Evolutionary conservation across 176 grass and related monocot species (phyloP), one percentile per base, ranked within the genome.

Genomic region (Lolium rigidum): DNA sequence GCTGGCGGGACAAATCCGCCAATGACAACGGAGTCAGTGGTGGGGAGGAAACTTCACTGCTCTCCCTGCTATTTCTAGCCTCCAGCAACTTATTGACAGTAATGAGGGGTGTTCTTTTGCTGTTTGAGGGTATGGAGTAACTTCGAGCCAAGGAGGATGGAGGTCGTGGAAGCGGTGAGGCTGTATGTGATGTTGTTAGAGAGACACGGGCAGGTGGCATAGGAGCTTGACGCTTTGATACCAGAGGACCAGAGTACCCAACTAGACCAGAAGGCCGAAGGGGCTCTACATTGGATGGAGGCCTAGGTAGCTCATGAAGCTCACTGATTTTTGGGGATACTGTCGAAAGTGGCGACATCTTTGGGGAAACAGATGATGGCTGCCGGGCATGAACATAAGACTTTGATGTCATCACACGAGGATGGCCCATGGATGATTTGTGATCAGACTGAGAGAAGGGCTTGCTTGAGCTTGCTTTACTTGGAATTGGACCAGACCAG

Each of bases 241-340:
- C 66, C 38, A 98, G 77, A 55, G 95, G 95, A 63, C 93, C 95
- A 10, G 95, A 98, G 82, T 94, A 98, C 14, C 93, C 95, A 50
- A 97, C 85, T 80, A 97, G 77, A 56, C 82, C 88, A 73, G 80
- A 83, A 72, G 92, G 87, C 56, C 66, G 83, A 74, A 79, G 35
- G 15, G 88, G 78, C 62, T 88, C 84, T 16, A 79, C 37, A 87
- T 55, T 84, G 28, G 61, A 76, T 63, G 93, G 93, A 85, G 95
- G 95, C 85, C 91, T 86, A 24, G 95, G 95, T 26, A 98, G 86
- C 74, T 95, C 90, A 76, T 98, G 93, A 68, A 98, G 90, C 65
- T 98, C 95, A 49, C 74, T 94, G 28, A 98, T 98, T 67, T 90
- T 79, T 2, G 91, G 93, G 21, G 93, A 85, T 63, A 77, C 61